Percentiles rank a stretch among this genome's conserved stretches.
Evolutionary conservation across 345 rosid species (phyloP).

Genomic region (Populus pruinosa): DNA sequence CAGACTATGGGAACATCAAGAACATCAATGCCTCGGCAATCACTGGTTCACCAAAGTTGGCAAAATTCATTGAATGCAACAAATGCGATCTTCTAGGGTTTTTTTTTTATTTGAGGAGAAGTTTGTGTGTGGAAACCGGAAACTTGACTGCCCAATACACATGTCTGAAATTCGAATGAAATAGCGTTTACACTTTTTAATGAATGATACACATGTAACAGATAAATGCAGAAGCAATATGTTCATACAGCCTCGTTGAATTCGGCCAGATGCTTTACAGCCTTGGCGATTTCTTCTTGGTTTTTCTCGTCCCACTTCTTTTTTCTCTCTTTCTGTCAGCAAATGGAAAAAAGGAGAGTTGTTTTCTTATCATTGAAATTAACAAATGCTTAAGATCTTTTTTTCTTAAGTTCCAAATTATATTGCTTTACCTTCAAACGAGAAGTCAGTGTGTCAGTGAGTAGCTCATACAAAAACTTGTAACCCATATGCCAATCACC

Average conservation of each 20-base stretch:
- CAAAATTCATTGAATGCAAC: neutral
- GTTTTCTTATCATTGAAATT: neutral
- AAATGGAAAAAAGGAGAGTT: neutral
- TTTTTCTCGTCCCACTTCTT: slow-evolving; percentile 86
- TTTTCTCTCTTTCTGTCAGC: slow-evolving; percentile 66
- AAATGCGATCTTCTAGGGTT: neutral
- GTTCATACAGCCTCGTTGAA: slow-evolving; percentile 64
- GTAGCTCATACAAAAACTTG: slow-evolving; percentile 78
- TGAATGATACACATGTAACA: neutral
- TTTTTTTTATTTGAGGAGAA: too few relatives aligned
- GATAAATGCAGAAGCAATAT: slow-evolving; percentile 14
- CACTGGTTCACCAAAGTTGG: neutral
- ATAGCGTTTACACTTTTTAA: neutral
- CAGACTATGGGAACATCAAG: neutral
- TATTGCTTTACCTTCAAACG: slow-evolving; percentile 62
- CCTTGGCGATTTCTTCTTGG: slow-evolving; percentile 81
- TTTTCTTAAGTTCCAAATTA: neutral
- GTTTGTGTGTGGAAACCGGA: neutral
- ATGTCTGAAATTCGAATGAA: neutral
- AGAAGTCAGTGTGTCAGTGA: slow-evolving; percentile 61
- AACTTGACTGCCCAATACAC: neutral
- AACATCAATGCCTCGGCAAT: neutral
- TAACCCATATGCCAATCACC: slow-evolving; percentile 93
- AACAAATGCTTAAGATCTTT: neutral
- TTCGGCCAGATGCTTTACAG: slow-evolving; percentile 67